Evolutionary conservation across 768 basidiomycete genomes (phyloP).

Genomic region (Piloderma croceum): DNA sequence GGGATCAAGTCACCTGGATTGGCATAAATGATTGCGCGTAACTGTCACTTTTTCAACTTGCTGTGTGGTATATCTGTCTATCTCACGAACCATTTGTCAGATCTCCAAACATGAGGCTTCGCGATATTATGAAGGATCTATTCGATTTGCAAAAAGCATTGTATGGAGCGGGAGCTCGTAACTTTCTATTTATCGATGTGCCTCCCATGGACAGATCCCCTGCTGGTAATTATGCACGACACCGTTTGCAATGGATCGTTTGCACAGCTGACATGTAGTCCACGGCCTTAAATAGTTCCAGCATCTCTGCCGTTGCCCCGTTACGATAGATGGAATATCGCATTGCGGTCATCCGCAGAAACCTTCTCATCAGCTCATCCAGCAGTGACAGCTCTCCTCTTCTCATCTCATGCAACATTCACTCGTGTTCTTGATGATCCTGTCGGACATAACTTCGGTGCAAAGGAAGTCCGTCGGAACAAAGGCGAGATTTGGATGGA

Average conservation of each 20-base stretch:
- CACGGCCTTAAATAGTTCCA: no score
- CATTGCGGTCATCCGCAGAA: conserved; percentile 25
- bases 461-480: conserved; percentile 26
- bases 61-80: background rate
- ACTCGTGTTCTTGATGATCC: conserved; percentile 43
- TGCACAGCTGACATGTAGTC: no score
- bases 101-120: no score
- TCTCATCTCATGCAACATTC: conserved; percentile 45
- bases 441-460: conserved; percentile 31
- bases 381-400: conserved; percentile 44
- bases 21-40: conserved; percentile 66
- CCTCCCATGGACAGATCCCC: conserved; percentile 19
- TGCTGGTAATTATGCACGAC: conserved; percentile 4
- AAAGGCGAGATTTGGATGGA: conserved; percentile 48
- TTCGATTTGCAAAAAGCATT: conserved; percentile 19
- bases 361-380: conserved; percentile 36
- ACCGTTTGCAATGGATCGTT: no score
- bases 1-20: conserved; percentile 65
- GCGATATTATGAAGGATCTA: conserved; percentile 34
- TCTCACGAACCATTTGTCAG: no score
- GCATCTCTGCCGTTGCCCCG: background rate
- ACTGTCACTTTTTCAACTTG: conserved; percentile 13
- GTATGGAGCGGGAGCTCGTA: conserved; percentile 17
- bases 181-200: conserved; percentile 21
- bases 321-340: conserved; percentile 39